Percentiles rank a stretch among this genome's conserved stretches.
Evolutionary conservation across 768 basidiomycete species (phyloP).

Genomic region (Brasilioporus rufonigricans): DNA sequence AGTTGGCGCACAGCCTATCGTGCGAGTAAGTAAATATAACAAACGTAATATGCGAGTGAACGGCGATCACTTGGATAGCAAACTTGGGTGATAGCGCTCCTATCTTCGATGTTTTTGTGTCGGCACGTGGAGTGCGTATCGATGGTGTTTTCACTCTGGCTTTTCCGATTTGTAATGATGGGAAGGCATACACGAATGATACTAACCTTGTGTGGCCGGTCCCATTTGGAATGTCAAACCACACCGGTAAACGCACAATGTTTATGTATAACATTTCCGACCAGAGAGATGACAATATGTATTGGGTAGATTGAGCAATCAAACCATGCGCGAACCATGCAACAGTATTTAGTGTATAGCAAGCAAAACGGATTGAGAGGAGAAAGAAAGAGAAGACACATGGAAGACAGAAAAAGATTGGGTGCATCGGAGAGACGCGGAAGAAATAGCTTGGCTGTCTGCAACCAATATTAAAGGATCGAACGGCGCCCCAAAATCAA

Average conservation of each 20-base stretch:
- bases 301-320: slow-evolving; percentile 27
- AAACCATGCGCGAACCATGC: slow-evolving; percentile 21
- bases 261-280: slow-evolving; percentile 11
- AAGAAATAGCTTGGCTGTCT: slow-evolving; percentile 11
- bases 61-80: not conserved
- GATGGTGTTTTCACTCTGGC: not conserved
- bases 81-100: not conserved
- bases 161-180: not conserved
- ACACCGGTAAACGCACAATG: not conserved
- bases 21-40: not conserved
- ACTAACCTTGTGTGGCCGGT: no score
- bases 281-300: slow-evolving; percentile 19
- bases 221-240: no score
- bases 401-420: not conserved
- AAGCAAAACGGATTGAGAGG: not conserved
- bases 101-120: not conserved
- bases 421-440: not conserved
- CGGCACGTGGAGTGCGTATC: not conserved
- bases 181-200: no score
- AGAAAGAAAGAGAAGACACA: not conserved
- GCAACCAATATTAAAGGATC: slow-evolving; percentile 5
- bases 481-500: not conserved
- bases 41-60: not conserved
- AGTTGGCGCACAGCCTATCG: not conserved
- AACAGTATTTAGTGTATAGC: slow-evolving; percentile 20